phyloP scores from a whole-genome alignment of 169 alveolate species.

The Haemoproteus tartakovskyi region DNA sequence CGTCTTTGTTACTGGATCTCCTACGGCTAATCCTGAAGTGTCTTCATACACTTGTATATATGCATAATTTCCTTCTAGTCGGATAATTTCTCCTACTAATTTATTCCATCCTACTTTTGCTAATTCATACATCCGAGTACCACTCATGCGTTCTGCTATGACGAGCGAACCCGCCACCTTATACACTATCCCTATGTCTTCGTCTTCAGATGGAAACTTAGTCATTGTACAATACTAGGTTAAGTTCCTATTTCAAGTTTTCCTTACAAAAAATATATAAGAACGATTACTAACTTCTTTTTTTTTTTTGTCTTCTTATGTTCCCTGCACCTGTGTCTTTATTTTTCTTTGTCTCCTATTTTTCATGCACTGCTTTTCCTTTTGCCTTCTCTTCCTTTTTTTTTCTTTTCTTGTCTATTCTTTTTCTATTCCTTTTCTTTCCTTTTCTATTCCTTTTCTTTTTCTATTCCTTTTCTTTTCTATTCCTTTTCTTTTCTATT shows the following conservation, averaged over 20 bases:
- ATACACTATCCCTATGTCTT: slow-evolving; percentile 56
- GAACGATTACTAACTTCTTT: neutral
- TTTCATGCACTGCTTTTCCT: neutral
- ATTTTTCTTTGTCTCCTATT: neutral
- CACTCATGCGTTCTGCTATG: slow-evolving; percentile 98
- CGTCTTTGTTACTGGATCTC: slow-evolving; percentile 98
- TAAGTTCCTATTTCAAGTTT: too few species aligned
- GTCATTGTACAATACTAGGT: slow-evolving; percentile 17
- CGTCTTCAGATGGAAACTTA: slow-evolving; percentile 30
- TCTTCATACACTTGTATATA: slow-evolving; percentile 98
- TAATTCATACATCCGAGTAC: slow-evolving; percentile 97
- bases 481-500: too few species aligned
- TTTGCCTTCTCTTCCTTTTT: neutral
- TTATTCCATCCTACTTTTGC: slow-evolving; percentile 96
- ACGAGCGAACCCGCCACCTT: slow-evolving; percentile 82
- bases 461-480: too few species aligned
- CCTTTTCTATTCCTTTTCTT: neutral
- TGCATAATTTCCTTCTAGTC: slow-evolving; percentile 97
- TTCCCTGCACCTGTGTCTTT: neutral
- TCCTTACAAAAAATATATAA: too few species aligned
- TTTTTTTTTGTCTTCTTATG: neutral
- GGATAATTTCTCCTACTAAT: slow-evolving; percentile 97
- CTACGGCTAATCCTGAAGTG: slow-evolving; percentile 97
- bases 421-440: neutral
- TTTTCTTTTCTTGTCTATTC: too few species aligned